These are phyloP conservation scores for Venturiaceae sp. DNA, from an alignment of 2,329 filamentous ascomycete genomes.

Conservation along the genomic window DNA sequence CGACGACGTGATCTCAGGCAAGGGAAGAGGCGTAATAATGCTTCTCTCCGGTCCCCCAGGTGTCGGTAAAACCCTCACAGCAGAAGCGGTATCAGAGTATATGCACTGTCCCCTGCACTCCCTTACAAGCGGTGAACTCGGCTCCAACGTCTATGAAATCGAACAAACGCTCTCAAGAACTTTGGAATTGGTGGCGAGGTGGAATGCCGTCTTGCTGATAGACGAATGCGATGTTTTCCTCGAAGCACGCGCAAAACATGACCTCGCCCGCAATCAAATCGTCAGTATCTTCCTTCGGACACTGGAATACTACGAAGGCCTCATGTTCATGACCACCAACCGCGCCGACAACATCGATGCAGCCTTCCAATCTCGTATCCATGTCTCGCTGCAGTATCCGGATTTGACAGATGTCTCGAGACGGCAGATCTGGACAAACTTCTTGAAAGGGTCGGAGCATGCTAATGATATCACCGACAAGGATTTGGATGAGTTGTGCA, in stretches of 20 bases:
- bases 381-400: conserved; percentile 37
- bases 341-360: conserved; percentile 26
- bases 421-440: conserved; percentile 36
- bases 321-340: conserved; percentile 34
- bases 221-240: conserved; percentile 55
- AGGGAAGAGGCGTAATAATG: conserved; percentile 11
- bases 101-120: conserved; percentile 14
- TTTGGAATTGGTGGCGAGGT: conserved; percentile 38
- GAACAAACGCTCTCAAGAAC: conserved; percentile 9
- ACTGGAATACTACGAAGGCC: conserved; percentile 21
- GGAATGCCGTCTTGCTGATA: conserved; percentile 43
- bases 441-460: conserved; percentile 18
- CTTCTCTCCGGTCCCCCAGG: conserved; percentile 13
- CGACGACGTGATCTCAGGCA: conserved; percentile 11
- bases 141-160: conserved; percentile 11
- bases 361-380: conserved; percentile 34
- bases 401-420: conserved; percentile 29
- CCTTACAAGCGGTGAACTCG: conserved; percentile 36
- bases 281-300: conserved; percentile 11
- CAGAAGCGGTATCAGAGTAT: conserved; percentile 17
- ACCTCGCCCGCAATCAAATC: conserved; percentile 15
- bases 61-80: conserved; percentile 16
- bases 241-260: conserved; percentile 32
- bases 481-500: conserved; percentile 29
- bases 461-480: conserved; percentile 17